Evolutionary conservation across 2,329 filamentous ascomycete species (phyloP).

Genomic region (Alternaria novae-zelandiae): DNA sequence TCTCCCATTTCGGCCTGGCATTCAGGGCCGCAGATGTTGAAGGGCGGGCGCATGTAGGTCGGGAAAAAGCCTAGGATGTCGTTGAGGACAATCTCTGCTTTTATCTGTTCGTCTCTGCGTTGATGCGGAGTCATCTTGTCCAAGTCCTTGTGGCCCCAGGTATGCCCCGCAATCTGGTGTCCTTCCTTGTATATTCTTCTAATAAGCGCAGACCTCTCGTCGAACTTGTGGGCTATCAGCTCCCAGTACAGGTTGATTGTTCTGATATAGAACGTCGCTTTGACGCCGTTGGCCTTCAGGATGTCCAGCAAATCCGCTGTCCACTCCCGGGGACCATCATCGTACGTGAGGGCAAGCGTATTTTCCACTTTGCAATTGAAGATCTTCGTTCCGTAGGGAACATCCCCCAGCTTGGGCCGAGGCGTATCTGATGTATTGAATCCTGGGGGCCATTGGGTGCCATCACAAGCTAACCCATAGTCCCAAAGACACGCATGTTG

Average conservation of each 20-base stretch:
- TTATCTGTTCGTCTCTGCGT: constrained; percentile 55
- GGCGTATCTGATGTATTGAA: neutral
- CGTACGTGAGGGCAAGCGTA: constrained; percentile 60
- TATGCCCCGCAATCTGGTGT: constrained; percentile 63
- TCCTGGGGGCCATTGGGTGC: neutral
- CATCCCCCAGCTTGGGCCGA: neutral
- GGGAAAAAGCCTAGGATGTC: constrained; percentile 55
- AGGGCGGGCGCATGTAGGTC: constrained; percentile 61
- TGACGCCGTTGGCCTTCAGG: constrained; percentile 56
- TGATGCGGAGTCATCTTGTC: neutral
- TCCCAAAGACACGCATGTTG: neutral
- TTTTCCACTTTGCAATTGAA: constrained; percentile 34
- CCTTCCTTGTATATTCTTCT: constrained; percentile 57
- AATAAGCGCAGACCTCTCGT: constrained; percentile 48
- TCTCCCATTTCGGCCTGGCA: constrained; percentile 48
- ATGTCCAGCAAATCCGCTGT: constrained; percentile 60
- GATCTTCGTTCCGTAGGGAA: neutral
- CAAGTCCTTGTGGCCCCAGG: constrained; percentile 43
- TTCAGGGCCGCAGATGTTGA: constrained; percentile 43
- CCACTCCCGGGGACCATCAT: constrained; percentile 61
- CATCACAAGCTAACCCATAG: constrained; percentile 2
- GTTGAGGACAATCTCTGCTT: constrained; percentile 59
- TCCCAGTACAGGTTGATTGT: constrained; percentile 55
- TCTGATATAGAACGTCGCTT: constrained; percentile 47
- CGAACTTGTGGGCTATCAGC: constrained; percentile 53